Evolutionary conservation across 2,329 filamentous ascomycete species (phyloP).

Genomic region (Colletotrichum caudatum): DNA sequence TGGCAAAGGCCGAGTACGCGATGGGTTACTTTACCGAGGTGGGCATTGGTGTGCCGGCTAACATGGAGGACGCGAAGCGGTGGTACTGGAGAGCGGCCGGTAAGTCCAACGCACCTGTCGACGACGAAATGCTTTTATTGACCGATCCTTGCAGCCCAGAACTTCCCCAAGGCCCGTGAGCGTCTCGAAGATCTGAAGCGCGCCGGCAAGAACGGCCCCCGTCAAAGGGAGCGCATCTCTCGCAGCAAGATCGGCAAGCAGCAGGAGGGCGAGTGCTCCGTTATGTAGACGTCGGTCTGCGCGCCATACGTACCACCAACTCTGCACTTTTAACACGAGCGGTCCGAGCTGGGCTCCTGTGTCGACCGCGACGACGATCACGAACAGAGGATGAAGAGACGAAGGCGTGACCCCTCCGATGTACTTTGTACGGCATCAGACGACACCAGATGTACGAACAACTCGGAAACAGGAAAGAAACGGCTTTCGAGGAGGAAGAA

Average conservation of each 20-base stretch:
- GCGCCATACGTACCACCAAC: neutral
- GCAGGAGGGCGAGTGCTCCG: slow-evolving; percentile 86
- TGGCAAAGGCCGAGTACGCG: slow-evolving; percentile 95
- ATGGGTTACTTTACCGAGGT: slow-evolving; percentile 99
- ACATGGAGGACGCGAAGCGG: slow-evolving; percentile 93
- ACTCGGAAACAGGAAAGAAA: slow-evolving; percentile 10
- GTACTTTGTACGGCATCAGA: slow-evolving; percentile 26
- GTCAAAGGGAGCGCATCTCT: slow-evolving; percentile 82
- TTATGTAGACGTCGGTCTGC: slow-evolving; percentile 72
- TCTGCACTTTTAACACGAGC: slow-evolving; percentile 18
- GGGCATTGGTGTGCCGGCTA: slow-evolving; percentile 87
- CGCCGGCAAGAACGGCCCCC: slow-evolving; percentile 73
- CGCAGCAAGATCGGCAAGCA: slow-evolving; percentile 85
- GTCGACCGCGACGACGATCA: slow-evolving; percentile 29
- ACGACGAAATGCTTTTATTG: slow-evolving; percentile 44
- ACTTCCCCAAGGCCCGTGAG: slow-evolving; percentile 93
- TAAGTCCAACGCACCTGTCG: slow-evolving; percentile 65
- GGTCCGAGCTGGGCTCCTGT: slow-evolving; percentile 32
- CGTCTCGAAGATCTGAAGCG: slow-evolving; percentile 92
- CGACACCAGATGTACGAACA: slow-evolving; percentile 18
- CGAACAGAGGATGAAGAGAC: slow-evolving; percentile 19
- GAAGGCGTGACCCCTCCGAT: slow-evolving; percentile 15
- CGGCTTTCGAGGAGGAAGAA: neutral
- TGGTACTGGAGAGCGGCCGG: slow-evolving; percentile 99
- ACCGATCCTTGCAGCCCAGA: slow-evolving; percentile 75